These are phyloP conservation scores for Trichoderma lentiforme DNA, from an alignment of 2,329 filamentous ascomycete species.

Conservation along the genomic window DNA sequence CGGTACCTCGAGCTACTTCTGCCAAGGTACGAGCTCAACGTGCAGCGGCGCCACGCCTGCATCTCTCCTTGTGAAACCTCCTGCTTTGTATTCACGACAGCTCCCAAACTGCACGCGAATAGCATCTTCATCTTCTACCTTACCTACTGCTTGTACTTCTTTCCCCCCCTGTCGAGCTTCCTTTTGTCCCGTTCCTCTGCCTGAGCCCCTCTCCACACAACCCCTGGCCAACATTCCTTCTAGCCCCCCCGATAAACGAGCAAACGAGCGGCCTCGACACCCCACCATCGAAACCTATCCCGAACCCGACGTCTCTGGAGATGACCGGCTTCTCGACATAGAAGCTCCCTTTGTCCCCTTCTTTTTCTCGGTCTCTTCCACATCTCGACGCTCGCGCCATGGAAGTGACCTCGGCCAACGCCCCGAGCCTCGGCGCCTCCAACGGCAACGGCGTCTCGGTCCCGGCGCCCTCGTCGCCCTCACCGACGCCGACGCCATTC, in stretches of 20 bases:
- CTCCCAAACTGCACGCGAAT: not conserved
- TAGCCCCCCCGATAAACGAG: not conserved
- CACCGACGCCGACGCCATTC: conserved; percentile 40
- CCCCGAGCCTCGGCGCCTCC: conserved; percentile 50
- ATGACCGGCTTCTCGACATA: conserved; percentile 28
- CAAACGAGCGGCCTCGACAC: not conserved
- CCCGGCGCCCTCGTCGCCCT: conserved; percentile 43
- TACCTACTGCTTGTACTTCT: not conserved
- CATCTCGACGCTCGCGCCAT: conserved; percentile 36
- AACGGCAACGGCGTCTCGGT: conserved; percentile 28
- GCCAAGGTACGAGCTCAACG: not conserved
- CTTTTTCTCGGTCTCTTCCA: conserved; percentile 8
- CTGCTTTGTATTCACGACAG: not conserved
- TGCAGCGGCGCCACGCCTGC: not conserved
- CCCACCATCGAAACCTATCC: conserved; percentile 9
- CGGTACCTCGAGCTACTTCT: not conserved
- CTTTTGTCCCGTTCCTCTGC: not conserved
- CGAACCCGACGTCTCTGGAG: conserved; percentile 25
- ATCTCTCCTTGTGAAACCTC: not conserved
- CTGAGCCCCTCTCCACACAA: not conserved
- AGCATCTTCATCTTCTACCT: conserved; percentile 4
- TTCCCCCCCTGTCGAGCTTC: not conserved
- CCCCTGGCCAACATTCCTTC: conserved; percentile 8
- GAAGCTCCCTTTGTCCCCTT: conserved; percentile 18
- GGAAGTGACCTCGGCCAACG: conserved; percentile 51